A percentile compares a stretch with the other conserved stretches of the same genome.
Evolutionary conservation across 345 rosid species (phyloP).

Genomic region (Eucalyptus curtisii): DNA sequence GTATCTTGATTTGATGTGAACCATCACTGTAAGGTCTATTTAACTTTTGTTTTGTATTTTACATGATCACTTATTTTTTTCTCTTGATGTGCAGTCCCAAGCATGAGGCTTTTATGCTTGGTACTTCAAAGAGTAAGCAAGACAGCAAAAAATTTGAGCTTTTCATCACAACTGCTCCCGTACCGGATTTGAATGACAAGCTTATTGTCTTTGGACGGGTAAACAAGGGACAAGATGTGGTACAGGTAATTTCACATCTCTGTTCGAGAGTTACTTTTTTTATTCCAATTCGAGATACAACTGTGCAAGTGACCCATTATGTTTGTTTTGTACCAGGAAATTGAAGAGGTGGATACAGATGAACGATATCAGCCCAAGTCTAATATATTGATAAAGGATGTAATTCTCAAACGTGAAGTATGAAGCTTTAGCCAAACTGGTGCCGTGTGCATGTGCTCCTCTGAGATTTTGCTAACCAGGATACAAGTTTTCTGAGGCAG

Average conservation of each 20-base stretch:
- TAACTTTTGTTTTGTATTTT: not conserved
- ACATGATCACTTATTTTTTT: not conserved
- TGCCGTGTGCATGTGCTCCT: not conserved
- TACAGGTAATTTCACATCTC: constrained; percentile 37
- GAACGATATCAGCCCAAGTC: constrained; percentile 79
- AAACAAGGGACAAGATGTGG: constrained; percentile 69
- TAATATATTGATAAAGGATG: constrained; percentile 33
- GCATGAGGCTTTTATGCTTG: constrained; percentile 80
- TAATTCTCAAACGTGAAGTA: constrained; percentile 40
- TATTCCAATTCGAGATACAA: not conserved
- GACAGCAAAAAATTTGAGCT: constrained; percentile 49
- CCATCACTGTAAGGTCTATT: not conserved
- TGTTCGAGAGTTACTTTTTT: not conserved
- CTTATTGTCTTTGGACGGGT: constrained; percentile 74
- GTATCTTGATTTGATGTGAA: constrained; percentile 7
- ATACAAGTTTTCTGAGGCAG: not conserved
- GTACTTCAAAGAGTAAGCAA: constrained; percentile 48
- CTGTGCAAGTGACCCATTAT: not conserved
- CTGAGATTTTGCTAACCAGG: not conserved
- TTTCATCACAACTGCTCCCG: constrained; percentile 72
- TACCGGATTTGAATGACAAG: constrained; percentile 66
- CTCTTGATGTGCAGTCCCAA: constrained; percentile 34
- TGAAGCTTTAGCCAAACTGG: constrained; percentile 4
- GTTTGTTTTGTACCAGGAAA: constrained; percentile 44
- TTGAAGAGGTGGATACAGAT: constrained; percentile 93